Evolutionary conservation across 805 yeast species (phyloP).

Genomic region (Ogataea methylovora): DNA sequence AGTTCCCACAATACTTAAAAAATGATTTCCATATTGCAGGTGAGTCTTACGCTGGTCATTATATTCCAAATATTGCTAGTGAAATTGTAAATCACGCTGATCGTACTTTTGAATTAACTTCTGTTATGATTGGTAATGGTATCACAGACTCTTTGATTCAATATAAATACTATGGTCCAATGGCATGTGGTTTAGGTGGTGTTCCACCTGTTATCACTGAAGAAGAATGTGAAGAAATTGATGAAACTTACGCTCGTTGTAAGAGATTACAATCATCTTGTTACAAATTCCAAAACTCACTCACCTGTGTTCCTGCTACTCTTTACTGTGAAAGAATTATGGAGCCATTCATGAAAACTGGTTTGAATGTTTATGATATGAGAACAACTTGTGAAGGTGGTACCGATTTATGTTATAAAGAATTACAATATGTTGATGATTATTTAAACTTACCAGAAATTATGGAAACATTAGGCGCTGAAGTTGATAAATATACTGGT

Average conservation of each 20-base stretch:
- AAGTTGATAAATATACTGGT: conserved; percentile 67
- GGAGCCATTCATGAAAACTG: conserved; percentile 78
- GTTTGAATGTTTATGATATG: conserved; percentile 87
- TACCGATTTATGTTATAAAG: conserved; percentile 68
- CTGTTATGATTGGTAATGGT: conserved; percentile 87
- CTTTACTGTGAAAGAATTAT: conserved; percentile 82
- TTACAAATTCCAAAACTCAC: conserved; percentile 63
- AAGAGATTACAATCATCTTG: conserved; percentile 67
- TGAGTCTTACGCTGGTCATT: conserved; percentile 91
- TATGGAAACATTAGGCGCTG: conserved; percentile 80
- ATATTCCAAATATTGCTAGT: conserved; percentile 82
- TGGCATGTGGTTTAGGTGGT: conserved; percentile 95
- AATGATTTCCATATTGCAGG: conserved; percentile 81
- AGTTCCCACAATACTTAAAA: conserved; percentile 51
- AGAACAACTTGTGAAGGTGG: conserved; percentile 68
- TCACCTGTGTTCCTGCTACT: conserved; percentile 88
- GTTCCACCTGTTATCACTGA: conserved; percentile 66
- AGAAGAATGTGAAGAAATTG: conserved; percentile 71
- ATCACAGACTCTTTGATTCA: conserved; percentile 80
- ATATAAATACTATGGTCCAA: conserved; percentile 73
- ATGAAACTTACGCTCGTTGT: conserved; percentile 68
- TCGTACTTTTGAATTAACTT: conserved; percentile 55
- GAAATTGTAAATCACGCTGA: conserved; percentile 63
- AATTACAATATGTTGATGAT: conserved; percentile 62
- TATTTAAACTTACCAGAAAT: conserved; percentile 76